Evolutionary conservation across 257 asterid genomes (phyloP).

Genomic region (Capsicum rhomboideum): DNA sequence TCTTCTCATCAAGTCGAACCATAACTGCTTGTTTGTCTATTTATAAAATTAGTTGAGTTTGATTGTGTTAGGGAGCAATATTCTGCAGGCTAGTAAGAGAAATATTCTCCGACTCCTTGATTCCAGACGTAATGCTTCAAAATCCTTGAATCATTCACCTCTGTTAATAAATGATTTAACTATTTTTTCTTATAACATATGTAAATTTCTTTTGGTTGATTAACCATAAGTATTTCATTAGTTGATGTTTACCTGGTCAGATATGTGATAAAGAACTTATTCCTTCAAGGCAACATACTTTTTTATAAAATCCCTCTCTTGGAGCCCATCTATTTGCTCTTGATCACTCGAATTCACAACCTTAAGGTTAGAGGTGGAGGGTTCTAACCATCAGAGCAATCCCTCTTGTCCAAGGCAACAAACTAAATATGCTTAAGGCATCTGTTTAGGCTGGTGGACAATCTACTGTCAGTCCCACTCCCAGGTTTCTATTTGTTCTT

Average conservation of each 20-base stretch:
- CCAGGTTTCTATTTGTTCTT: conserved; percentile 38
- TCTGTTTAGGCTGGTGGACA: conserved; percentile 24
- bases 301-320: too few relatives aligned
- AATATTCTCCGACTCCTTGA: conserved; percentile 28
- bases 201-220: conserved; percentile 11
- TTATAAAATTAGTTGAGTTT: conserved; percentile 38
- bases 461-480: conserved; percentile 55
- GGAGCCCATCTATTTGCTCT: too few relatives aligned
- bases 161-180: conserved; percentile 21
- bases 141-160: conserved; percentile 15
- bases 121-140: conserved; percentile 10
- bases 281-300: conserved; percentile 21
- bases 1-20: conserved; percentile 27
- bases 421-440: too few relatives aligned
- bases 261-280: conserved; percentile 44
- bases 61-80: conserved; percentile 25
- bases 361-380: too few relatives aligned
- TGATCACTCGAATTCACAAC: too few relatives aligned
- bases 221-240: conserved; percentile 7
- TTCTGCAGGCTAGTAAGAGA: conserved; percentile 18
- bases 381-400: too few relatives aligned
- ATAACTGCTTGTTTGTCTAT: conserved; percentile 31
- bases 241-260: conserved; percentile 57
- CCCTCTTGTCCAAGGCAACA: too few relatives aligned
- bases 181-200: not conserved